A percentile compares a stretch with the other conserved stretches of the same genome.
phyloP scores from a whole-genome alignment of 352 stramenopile genomes.

The Phytophthora kernoviae region DNA sequence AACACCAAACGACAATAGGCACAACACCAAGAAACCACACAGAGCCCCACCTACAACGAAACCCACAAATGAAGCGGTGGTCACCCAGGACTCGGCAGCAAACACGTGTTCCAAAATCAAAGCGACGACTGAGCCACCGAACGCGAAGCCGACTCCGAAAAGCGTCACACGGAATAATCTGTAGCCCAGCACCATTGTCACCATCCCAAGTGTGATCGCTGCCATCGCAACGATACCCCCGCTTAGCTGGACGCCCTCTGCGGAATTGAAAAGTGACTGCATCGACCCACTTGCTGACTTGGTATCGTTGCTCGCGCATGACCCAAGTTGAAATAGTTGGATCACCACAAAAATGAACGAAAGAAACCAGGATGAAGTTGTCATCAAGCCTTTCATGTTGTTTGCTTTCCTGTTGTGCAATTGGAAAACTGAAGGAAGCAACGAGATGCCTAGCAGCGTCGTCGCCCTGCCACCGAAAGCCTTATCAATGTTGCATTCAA shows the following conservation, averaged over 20 bases:
- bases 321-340: constrained; percentile 2
- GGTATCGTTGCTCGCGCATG: constrained; percentile 4
- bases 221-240: constrained; percentile 42
- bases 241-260: constrained; percentile 39
- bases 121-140: constrained; percentile 39
- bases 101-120: constrained; percentile 33
- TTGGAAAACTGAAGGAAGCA: neutral
- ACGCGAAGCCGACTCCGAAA: constrained; percentile 46
- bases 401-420: neutral
- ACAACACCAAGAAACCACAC: constrained; percentile 38
- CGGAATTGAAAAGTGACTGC: constrained; percentile 45
- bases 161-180: constrained; percentile 51
- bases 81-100: constrained; percentile 35
- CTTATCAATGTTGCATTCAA: no score
- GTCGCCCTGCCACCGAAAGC: no score
- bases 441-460: no score
- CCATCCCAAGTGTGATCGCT: constrained; percentile 40
- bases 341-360: constrained; percentile 7
- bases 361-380: no score
- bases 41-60: constrained; percentile 48
- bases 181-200: constrained; percentile 54
- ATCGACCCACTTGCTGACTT: constrained; percentile 24
- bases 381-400: neutral
- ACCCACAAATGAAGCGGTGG: constrained; percentile 46
- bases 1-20: constrained; percentile 41